A percentile compares a stretch with the other conserved stretches of the same genome.
Conservation (phyloP, 176 grass and related monocot genomes). For the Aegilops sharonensis region DNA sequence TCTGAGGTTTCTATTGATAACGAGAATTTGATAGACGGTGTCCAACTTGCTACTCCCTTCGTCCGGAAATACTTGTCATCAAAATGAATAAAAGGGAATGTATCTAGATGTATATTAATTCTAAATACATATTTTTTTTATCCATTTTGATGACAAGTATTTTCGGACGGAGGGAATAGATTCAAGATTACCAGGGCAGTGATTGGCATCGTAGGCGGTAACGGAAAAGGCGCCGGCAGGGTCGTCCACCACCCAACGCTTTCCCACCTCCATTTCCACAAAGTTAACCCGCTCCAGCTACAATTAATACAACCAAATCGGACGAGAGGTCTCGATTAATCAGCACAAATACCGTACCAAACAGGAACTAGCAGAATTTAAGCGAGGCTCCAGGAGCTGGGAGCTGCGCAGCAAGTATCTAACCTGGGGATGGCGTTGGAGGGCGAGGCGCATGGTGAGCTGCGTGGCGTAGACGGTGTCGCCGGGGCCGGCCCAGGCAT, state of each 20-base stretch:
- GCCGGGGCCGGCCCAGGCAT: constrained; percentile 1
- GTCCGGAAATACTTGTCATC: too few relatives aligned
- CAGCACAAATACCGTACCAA: too few relatives aligned
- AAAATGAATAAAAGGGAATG: too few relatives aligned
- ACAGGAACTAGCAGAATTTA: neutral
- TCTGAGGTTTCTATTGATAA: too few relatives aligned
- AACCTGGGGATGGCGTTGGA: constrained; percentile 57
- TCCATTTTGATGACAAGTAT: too few relatives aligned
- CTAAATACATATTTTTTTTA: too few relatives aligned
- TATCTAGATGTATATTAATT: too few relatives aligned
- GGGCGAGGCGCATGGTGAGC: constrained; percentile 55
- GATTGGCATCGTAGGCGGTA: constrained; percentile 70
- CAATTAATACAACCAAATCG: neutral
- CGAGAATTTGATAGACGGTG: too few relatives aligned
- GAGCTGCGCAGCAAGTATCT: too few relatives aligned
- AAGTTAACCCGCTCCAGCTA: constrained; percentile 49
- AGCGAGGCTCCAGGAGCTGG: neutral
- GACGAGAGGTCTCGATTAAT: neutral
- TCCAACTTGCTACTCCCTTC: neutral
- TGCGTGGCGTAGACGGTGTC: constrained; percentile 61
- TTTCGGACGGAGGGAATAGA: neutral
- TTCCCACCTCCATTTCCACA: constrained; percentile 71
- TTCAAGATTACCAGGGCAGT: constrained; percentile 63
- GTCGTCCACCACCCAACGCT: constrained; percentile 51
- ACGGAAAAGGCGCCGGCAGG: constrained; percentile 53